Base-by-base conservation (phyloP, 495 filamentous ascomycete species). In the Hyaloscypha variabilis region DNA sequence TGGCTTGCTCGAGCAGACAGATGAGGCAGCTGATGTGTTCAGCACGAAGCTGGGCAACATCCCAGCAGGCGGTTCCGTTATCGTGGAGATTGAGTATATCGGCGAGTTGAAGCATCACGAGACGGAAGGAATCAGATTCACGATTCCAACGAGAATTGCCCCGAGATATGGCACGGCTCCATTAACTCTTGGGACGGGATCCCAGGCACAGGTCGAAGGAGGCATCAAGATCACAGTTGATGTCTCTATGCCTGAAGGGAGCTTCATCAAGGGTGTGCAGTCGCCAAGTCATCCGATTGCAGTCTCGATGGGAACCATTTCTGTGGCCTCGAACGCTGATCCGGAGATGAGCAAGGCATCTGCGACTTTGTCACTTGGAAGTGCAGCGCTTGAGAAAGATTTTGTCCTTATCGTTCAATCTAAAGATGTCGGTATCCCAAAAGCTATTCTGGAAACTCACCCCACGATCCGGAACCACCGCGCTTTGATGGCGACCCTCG, bases 31-130 rank as follows among this genome's bases (percentile, higher is more conserved):
- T 8, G 89, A 91, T 75, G 80, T 89, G 24, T 90, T 91, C 76
- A 85, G 79, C 26, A 86, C 85, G 1, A 85, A 81, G 4, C 71
- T 91, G 2, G 88, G 87, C 28, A 91, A 90, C 67, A 79, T 91
- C 30, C 85, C 85, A 0, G 79, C 83, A 1, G 77, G 79, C 2
- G 76, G 75, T 10, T 79, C 72, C 19, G 77, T 90, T 11, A 59
- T 81, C 11, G 81, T 91, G 14, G 80, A 84, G 30, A 83, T 91
- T 63, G 84, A 81, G 3, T 90, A 90, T 68, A 72, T 90, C 2
- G 85, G 85, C 17, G 88, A 92, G 69, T 75, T 92, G 65, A 89
- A 89, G 72, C 82, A 89, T 68, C 86, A 90, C 70, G 85, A 85
- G 58, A 76, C 78, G 1, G 83, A 91, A 71, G 86, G 87, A 17